Conservation (phyloP, 176 grass and related monocot species). For the Cocos nucifera region DNA sequence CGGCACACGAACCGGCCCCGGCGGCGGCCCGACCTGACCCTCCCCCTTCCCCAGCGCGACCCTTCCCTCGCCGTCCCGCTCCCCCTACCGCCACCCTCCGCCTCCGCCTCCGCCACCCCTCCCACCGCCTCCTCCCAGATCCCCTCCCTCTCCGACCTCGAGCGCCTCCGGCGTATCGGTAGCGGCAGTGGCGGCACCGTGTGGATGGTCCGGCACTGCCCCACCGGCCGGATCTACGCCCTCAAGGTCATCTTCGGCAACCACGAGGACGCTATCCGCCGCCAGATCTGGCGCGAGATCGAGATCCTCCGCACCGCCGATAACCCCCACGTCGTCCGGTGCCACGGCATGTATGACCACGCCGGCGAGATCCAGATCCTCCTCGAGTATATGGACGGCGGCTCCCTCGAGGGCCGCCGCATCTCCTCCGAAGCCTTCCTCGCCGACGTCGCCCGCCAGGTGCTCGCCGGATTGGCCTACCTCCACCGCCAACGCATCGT, state of each 20-base stretch:
- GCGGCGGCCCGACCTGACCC: conserved; percentile 6
- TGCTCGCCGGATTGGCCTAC: conserved; percentile 67
- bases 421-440: conserved; percentile 56
- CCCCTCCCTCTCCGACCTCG: background rate
- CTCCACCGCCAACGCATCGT: conserved; percentile 89
- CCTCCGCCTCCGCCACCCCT: background rate
- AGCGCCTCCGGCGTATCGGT: no score
- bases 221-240: no score
- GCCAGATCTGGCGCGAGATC: no score
- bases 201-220: no score
- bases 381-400: conserved; percentile 11
- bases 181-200: no score
- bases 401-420: conserved; percentile 63
- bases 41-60: background rate
- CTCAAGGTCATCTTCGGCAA: no score
- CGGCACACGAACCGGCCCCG: background rate
- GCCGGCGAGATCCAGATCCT: no score
- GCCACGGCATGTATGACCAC: no score
- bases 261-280: no score
- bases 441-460: conserved; percentile 80
- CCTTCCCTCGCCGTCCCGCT: background rate
- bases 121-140: background rate
- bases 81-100: background rate
- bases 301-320: no score
- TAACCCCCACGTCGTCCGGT: no score